Evolutionary conservation across 768 basidiomycete genomes (phyloP).

Genomic region (Amanita rubescens): DNA sequence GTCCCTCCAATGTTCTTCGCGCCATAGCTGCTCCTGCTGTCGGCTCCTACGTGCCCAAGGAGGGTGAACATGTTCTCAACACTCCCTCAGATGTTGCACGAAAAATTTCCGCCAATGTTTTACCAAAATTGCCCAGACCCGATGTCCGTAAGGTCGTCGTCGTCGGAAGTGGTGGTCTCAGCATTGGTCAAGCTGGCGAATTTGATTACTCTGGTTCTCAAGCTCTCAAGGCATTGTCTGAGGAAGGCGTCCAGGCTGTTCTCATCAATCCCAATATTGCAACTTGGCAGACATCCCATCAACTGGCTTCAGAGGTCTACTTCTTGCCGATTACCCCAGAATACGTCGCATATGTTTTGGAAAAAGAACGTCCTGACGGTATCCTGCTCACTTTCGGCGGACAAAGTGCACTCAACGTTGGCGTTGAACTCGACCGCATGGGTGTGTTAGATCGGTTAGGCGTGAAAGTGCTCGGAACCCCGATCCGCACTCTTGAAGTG

Average conservation of each 20-base stretch:
- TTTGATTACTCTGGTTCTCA: conserved; percentile 99
- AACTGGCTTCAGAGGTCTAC: conserved; percentile 94
- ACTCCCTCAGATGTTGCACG: conserved; percentile 94
- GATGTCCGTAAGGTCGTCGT: conserved; percentile 94
- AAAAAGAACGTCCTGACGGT: conserved; percentile 97
- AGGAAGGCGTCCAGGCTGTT: conserved; percentile 90
- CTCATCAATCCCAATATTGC: conserved; percentile 99
- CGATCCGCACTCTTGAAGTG: conserved; percentile 89
- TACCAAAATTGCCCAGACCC: conserved; percentile 86
- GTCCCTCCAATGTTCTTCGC: conserved; percentile 45
- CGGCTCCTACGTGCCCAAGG: conserved; percentile 57
- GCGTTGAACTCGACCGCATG: conserved; percentile 95
- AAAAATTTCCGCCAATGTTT: conserved; percentile 86
- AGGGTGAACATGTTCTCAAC: conserved; percentile 74
- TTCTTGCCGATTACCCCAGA: conserved; percentile 95
- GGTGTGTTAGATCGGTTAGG: conserved; percentile 90
- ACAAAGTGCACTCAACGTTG: conserved; percentile 96
- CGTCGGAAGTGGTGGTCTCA: conserved; percentile 92
- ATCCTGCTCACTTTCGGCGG: conserved; percentile 97
- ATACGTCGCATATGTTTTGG: conserved; percentile 97
- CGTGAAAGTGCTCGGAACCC: conserved; percentile 90
- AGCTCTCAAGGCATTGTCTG: conserved; percentile 94
- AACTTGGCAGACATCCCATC: conserved; percentile 98
- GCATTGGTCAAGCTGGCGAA: conserved; percentile 98
- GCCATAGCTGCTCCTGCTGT: conserved; percentile 74